Evolutionary conservation across 1,284 basidiomycete species (phyloP), one percentile per base, ranked within the genome.

Genomic region (Afroboletus lepidellus): DNA sequence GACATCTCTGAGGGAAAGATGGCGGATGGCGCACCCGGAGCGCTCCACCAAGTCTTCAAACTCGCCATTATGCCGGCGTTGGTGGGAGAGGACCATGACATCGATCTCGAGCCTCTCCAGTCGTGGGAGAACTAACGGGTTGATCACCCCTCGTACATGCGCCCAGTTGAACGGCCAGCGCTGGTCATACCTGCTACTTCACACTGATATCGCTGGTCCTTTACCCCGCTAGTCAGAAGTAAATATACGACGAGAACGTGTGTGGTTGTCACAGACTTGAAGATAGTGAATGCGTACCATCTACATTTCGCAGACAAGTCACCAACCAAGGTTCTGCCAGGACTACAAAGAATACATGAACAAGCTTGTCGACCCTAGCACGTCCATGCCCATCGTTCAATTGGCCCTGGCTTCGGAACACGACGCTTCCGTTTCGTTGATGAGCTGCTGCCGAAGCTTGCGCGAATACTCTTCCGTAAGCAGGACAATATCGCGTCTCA

Each of bases 401-500:
- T 56, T n/a, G 7, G 32, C 32, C 46, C 53, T 53, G 37, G 3
- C 7, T 30, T 50, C 42, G 12, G 41, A 33, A 34, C 49, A 56
- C 7, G 13, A 32, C 16, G 25, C 44, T 36, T 48, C 53, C 3
- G 39, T 46, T 46, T 53, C 46, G 21, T 13, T 25, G 3, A 46
- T 16, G 8, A 24, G 42, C 15, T 42, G 56, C 8, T 51, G 20
- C 15, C 53, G 60, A 15, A 54, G 29, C 9, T 15, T 16, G n/a
- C 36, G 50, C 13, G 56, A 71, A 47, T 67, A 66, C 23, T 60
- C 78, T 24, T 77, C 72, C 2, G 81, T 83, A 13, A 80, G 76
- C 9, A 90, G 69, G 4, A 86, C 68, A 51, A 90, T 77, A 59
- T 90, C 83, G 21, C 70, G 72, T 53, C 82, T 75, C 53, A 91